Percentiles rank a stretch among this genome's conserved stretches.
Evolutionary conservation across 192 early-diverging fungal species (phyloP).

Genomic region (Backusella psychrophila): DNA sequence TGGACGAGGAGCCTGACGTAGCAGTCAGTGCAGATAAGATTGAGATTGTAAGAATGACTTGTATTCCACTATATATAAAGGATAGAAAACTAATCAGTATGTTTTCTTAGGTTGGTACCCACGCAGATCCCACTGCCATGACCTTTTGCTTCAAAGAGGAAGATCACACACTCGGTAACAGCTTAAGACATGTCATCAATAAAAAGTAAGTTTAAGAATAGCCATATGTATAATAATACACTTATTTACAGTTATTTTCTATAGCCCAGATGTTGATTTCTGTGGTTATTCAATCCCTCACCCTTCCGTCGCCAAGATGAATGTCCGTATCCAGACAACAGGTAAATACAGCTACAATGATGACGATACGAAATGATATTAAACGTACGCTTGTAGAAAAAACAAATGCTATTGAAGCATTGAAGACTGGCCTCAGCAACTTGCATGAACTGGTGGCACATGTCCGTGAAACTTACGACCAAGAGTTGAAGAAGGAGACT

Average conservation of each 20-base stretch:
- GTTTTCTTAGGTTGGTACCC: constrained; percentile 42
- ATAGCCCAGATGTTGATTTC: constrained; percentile 81
- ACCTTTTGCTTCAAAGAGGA: constrained; percentile 92
- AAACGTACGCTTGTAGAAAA: constrained; percentile 38
- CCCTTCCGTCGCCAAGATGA: constrained; percentile 89
- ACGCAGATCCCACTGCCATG: constrained; percentile 68
- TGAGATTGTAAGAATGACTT: constrained; percentile 40
- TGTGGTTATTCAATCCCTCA: constrained; percentile 98
- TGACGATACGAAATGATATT: background rate
- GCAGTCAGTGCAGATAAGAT: constrained; percentile 41
- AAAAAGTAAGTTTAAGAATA: constrained; percentile 70
- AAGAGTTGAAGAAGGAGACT: constrained; percentile 55
- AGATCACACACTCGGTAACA: constrained; percentile 96
- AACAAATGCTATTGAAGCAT: constrained; percentile 80
- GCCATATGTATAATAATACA: background rate
- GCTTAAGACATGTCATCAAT: constrained; percentile 90
- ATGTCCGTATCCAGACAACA: constrained; percentile 93
- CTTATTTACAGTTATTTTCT: constrained; percentile 6
- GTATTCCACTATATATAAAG: no score
- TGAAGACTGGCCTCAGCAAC: constrained; percentile 87
- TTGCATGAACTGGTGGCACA: constrained; percentile 70
- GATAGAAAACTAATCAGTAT: background rate
- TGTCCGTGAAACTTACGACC: constrained; percentile 59
- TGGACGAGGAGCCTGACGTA: constrained; percentile 36
- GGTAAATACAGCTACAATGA: constrained; percentile 35